Conservation (phyloP, 108 stramenopile genomes). For the Cyclotella distinguenda region DNA sequence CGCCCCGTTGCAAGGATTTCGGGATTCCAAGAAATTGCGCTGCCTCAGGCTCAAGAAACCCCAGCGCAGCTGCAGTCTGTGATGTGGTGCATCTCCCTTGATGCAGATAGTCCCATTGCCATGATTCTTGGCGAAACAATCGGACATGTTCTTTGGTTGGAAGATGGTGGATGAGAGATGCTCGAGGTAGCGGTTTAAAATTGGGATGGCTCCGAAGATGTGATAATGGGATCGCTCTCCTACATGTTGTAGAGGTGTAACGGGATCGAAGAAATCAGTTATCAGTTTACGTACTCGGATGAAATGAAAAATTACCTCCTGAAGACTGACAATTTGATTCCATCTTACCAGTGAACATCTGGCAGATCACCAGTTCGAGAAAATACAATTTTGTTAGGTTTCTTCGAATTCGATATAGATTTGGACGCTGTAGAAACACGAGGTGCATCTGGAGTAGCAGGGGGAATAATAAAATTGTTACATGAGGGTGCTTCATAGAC, state of each 20-base stretch:
- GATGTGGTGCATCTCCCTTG: constrained; percentile 81
- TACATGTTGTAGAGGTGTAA: neutral
- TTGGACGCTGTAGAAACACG: neutral
- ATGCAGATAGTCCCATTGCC: constrained; percentile 90
- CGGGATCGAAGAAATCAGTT: neutral
- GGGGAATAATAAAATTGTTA: no score
- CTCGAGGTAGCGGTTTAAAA: constrained; percentile 64
- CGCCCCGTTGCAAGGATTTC: constrained; percentile 58
- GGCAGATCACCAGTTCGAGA: constrained; percentile 62
- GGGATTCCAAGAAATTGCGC: constrained; percentile 68
- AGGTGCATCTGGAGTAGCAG: neutral
- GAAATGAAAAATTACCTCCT: neutral
- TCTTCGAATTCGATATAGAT: neutral
- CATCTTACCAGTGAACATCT: constrained; percentile 67
- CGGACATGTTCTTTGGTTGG: constrained; percentile 69
- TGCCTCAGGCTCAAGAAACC: constrained; percentile 62
- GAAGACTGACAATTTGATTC: neutral
- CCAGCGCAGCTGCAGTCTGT: constrained; percentile 78
- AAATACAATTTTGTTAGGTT: constrained; percentile 2
- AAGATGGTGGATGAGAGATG: constrained; percentile 43
- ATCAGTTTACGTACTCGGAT: neutral
- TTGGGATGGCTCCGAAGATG: constrained; percentile 78
- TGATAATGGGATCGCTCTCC: constrained; percentile 68
- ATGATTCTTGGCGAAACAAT: constrained; percentile 81
- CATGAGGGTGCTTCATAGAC: constrained; percentile 12